Evolutionary conservation across 2,329 filamentous ascomycete genomes (phyloP), one percentile per base, ranked within the genome.

Genomic region (Aspergillus floridensis): DNA sequence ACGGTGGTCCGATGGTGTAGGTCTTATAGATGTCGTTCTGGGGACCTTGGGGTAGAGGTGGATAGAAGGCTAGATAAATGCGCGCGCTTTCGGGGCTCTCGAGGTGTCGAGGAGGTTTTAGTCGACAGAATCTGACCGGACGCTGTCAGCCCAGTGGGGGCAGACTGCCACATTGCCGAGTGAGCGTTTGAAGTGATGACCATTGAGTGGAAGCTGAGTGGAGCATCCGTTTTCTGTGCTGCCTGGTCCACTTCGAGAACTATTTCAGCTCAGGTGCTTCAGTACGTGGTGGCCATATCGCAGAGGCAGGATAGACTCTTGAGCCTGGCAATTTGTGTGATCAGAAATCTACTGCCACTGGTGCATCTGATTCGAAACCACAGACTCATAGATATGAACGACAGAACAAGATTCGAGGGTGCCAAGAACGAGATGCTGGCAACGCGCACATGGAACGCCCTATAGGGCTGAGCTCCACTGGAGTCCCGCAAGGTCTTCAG

Each of bases 401-500:
- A 1, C 14, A 12, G 14, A 16, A 16, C 32, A 16, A 35, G 14
- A 5, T 6, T 16, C 19, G 14, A 12, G 1, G 38, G 38, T 44
- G 38, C 38, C 38, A 57, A 81, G 59, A 4, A 83, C 68, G 70
- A 85, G 78, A 47, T 80, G 77, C 26, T 80, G 75, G 7, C 80
- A 73, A 68, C 32, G 14, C 2, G 14, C 32, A 35, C 32, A 35
- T 35, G 32, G 38, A 19, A 19, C 0, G 77, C 78, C 5, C 79
- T 81, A 6, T 44, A 44, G 38, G 38, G 38, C 38, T 44, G 38
- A 44, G 38, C 38, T 44, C 38, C 38, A 44, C 38, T 1, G 7
- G 16, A 3, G n/a, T 19, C 16, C 38, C 38, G 14, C 38, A 44
- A 44, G 38, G 38, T 44, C 38, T n/a, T 44, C 38, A 44, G 3